These are phyloP conservation scores for Sordariomycetes sp. DNA, from an alignment of 2,329 filamentous ascomycete species.

Conservation along the genomic window DNA sequence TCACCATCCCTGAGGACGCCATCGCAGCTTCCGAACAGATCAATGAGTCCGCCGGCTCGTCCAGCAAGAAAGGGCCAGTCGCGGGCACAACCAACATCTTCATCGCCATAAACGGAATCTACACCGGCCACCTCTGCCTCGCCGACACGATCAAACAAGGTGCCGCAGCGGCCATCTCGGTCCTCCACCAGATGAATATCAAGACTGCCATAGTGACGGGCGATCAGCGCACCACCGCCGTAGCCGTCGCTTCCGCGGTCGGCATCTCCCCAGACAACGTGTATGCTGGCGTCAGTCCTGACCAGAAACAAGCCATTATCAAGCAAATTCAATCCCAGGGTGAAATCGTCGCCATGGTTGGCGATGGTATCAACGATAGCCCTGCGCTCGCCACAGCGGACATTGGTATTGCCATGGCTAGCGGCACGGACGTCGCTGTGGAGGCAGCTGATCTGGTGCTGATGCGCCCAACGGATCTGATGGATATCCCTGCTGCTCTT, in stretches of 20 bases:
- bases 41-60: constrained; percentile 31
- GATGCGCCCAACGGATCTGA: constrained; percentile 84
- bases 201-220: constrained; percentile 88
- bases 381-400: constrained; percentile 88
- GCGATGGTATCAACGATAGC: constrained; percentile 97
- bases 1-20: constrained; percentile 56
- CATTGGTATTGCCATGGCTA: constrained; percentile 85
- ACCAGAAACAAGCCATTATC: constrained; percentile 84
- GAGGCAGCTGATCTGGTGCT: constrained; percentile 94
- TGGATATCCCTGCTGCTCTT: constrained; percentile 84
- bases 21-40: constrained; percentile 54
- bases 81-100: constrained; percentile 86
- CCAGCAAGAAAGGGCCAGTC: constrained; percentile 24
- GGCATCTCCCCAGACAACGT: constrained; percentile 72
- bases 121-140: constrained; percentile 74
- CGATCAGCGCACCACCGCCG: constrained; percentile 76
- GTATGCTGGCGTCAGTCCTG: constrained; percentile 78
- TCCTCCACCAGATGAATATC: constrained; percentile 77
- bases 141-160: constrained; percentile 88
- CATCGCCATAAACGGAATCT: constrained; percentile 73
- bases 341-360: constrained; percentile 87
- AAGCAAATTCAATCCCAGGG: constrained; percentile 64
- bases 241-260: constrained; percentile 73
- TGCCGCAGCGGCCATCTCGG: constrained; percentile 70
- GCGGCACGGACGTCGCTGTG: constrained; percentile 94